Percentiles rank a stretch among this genome's conserved stretches.
Evolutionary conservation across 177 flowering plant species (phyloP).

Genomic region (Tripterygium wilfordii): DNA sequence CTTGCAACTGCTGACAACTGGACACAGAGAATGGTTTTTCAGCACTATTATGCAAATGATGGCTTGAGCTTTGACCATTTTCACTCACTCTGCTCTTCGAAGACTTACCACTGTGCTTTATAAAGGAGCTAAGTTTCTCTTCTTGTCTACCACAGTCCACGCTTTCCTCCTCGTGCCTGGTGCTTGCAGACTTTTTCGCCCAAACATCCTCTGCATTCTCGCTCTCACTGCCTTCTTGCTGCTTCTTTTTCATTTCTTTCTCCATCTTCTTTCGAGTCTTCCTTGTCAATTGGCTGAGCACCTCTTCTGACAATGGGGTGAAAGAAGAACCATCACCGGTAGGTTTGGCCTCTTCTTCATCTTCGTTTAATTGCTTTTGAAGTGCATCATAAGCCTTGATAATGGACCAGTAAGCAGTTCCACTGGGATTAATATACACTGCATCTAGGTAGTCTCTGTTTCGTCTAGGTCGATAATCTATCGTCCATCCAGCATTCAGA

Average conservation of each 20-base stretch:
- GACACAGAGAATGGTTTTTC: conserved; percentile 19
- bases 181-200: conserved; percentile 20
- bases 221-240: conserved; percentile 20
- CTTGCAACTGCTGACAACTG: conserved; percentile 30
- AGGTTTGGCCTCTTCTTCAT: conserved; percentile 22
- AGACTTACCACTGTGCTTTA: conserved; percentile 34
- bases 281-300: conserved; percentile 68
- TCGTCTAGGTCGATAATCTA: conserved; percentile 79
- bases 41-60: conserved; percentile 8
- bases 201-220: conserved; percentile 16
- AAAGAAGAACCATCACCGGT: conserved; percentile 33
- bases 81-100: conserved; percentile 27
- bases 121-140: conserved; percentile 31
- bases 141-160: conserved; percentile 32
- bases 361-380: conserved; percentile 54
- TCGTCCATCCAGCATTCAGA: conserved; percentile 78
- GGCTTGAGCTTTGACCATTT: conserved; percentile 16
- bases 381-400: conserved; percentile 90
- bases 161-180: conserved; percentile 28
- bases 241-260: conserved; percentile 51
- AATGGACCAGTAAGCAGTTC: conserved; percentile 90
- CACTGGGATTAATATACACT: conserved; percentile 72
- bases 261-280: conserved; percentile 66
- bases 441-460: conserved; percentile 81
- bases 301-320: conserved; percentile 54